phyloP scores from a whole-genome alignment of 805 yeast species.

The Saccharomycopsis sp. region DNA sequence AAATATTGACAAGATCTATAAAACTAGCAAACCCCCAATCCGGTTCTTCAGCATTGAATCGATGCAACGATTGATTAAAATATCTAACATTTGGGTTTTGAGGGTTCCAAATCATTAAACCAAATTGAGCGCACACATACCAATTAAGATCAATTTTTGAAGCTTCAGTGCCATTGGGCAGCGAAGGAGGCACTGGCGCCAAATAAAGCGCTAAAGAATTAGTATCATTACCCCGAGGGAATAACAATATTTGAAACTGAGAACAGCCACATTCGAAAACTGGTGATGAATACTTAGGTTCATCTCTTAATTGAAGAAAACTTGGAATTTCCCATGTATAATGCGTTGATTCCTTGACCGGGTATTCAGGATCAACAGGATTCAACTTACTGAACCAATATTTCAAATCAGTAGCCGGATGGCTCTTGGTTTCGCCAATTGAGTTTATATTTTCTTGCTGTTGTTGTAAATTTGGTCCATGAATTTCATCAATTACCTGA shows the following conservation, averaged over 20 bases:
- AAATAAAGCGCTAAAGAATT: slow-evolving; percentile 65
- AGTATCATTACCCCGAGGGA: slow-evolving; percentile 67
- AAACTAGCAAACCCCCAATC: slow-evolving; percentile 96
- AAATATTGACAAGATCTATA: slow-evolving; percentile 47
- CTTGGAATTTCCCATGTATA: slow-evolving; percentile 36
- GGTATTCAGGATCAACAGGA: slow-evolving; percentile 11
- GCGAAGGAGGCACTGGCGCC: slow-evolving; percentile 48
- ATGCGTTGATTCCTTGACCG: slow-evolving; percentile 25
- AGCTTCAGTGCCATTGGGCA: slow-evolving; percentile 22
- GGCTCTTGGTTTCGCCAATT: not conserved
- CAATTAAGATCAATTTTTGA: slow-evolving; percentile 45
- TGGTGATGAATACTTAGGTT: slow-evolving; percentile 30
- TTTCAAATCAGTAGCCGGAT: slow-evolving; percentile 4
- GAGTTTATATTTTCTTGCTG: not conserved
- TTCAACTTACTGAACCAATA: slow-evolving; percentile 6
- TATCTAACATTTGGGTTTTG: slow-evolving; percentile 53
- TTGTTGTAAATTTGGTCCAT: not conserved
- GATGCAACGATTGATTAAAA: slow-evolving; percentile 61
- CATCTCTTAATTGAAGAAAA: slow-evolving; percentile 24
- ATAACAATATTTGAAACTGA: slow-evolving; percentile 64
- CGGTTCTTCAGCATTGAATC: slow-evolving; percentile 67
- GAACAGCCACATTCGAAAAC: slow-evolving; percentile 51
- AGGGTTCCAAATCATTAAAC: slow-evolving; percentile 79
- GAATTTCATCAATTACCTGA: slow-evolving; percentile 2
- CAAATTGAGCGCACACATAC: slow-evolving; percentile 91